Evolutionary conservation across 352 stramenopile species (phyloP).

Genomic region (Pythium brassicae): DNA sequence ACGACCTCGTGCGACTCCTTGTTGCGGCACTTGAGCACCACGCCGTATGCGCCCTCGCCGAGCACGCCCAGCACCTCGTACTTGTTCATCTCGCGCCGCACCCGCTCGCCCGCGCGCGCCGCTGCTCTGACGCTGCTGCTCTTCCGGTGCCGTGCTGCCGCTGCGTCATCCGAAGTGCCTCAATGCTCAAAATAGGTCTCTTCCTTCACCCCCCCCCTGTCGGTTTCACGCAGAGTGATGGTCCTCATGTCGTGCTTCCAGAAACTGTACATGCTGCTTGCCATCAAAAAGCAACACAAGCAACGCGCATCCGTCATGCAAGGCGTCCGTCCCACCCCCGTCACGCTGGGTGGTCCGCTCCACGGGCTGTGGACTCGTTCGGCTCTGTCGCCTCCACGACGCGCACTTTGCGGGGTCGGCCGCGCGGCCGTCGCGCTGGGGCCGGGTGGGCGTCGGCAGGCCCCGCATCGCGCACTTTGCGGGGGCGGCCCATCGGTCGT

Average conservation of each 20-base stretch:
- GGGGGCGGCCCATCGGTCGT: neutral
- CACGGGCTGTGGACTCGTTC: too few species aligned
- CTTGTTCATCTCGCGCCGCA: constrained; percentile 95
- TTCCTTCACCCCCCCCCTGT: too few species aligned
- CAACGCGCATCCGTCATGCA: too few species aligned
- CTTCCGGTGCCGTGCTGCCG: too few species aligned
- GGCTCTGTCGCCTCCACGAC: neutral
- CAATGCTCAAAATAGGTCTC: too few species aligned
- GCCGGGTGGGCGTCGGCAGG: neutral
- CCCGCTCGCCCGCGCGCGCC: too few species aligned
- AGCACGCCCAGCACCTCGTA: constrained; percentile 93
- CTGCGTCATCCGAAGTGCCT: constrained; percentile 6
- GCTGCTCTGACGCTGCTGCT: neutral
- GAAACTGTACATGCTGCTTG: too few species aligned
- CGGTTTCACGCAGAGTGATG: too few species aligned
- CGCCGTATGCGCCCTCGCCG: constrained; percentile 93
- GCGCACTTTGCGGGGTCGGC: constrained; percentile 5
- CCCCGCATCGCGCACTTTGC: neutral
- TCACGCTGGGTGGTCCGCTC: too few species aligned
- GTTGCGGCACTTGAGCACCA: constrained; percentile 91
- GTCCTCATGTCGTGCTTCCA: too few species aligned
- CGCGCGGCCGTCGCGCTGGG: neutral
- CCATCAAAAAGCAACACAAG: too few species aligned
- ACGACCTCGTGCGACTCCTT: constrained; percentile 97
- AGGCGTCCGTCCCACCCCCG: too few species aligned